Evolutionary conservation across 2,329 filamentous ascomycete genomes (phyloP).

Genomic region (Dothideomycetes sp.): DNA sequence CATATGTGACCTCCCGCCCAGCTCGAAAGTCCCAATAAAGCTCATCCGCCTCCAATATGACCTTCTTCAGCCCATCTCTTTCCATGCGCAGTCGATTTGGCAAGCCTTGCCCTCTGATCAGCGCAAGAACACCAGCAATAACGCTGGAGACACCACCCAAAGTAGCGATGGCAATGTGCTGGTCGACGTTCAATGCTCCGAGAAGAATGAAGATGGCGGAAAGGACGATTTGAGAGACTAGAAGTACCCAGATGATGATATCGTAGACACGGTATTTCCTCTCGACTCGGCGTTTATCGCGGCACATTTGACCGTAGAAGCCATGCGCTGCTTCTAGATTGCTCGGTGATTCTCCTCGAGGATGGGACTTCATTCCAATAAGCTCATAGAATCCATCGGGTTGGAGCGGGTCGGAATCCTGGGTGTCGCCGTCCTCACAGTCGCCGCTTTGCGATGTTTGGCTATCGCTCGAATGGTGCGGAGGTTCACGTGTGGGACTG

Average conservation of each 20-base stretch:
- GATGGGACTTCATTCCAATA: conserved; percentile 18
- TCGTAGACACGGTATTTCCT: conserved; percentile 21
- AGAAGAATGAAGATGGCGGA: conserved; percentile 25
- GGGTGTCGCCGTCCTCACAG: conserved; percentile 14
- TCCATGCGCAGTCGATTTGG: conserved; percentile 24
- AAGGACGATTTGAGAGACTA: conserved; percentile 22
- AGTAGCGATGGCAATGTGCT: conserved; percentile 19
- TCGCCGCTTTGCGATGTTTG: no score
- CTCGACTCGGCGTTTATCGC: conserved; percentile 13
- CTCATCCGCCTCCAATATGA: conserved; percentile 24
- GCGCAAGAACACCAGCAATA: conserved; percentile 20
- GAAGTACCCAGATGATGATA: conserved; percentile 17
- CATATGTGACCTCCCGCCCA: conserved; percentile 18
- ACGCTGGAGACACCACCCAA: conserved; percentile 23
- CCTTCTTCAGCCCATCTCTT: conserved; percentile 18
- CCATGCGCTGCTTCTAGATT: conserved; percentile 16
- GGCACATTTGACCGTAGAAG: conserved; percentile 16
- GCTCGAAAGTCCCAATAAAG: conserved; percentile 24
- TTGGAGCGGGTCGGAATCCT: conserved; percentile 14
- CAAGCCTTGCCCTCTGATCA: conserved; percentile 26
- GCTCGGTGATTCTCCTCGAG: conserved; percentile 13
- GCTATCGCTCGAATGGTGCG: no score
- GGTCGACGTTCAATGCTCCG: conserved; percentile 16
- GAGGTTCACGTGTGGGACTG: no score
- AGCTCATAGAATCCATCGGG: conserved; percentile 18